Conservation (phyloP, 306 rosid genomes). For the Echinosophora koreensis region DNA sequence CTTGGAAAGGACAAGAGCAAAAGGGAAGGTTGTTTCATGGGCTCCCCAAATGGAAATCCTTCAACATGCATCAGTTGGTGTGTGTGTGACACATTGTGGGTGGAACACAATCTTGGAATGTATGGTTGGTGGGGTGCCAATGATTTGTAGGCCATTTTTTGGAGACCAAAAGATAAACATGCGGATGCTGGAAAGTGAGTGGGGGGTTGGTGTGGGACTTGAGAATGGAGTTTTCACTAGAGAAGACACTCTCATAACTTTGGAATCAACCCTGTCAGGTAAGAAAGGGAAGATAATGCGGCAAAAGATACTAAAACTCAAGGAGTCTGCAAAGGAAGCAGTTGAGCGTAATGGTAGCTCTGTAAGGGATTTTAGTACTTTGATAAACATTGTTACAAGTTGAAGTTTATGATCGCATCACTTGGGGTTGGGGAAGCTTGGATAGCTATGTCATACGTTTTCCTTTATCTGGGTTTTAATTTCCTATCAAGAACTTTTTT, state of each 20-base stretch:
- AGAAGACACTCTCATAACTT: slow-evolving; percentile 25
- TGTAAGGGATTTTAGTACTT: slow-evolving; percentile 45
- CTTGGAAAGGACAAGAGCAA: slow-evolving; percentile 32
- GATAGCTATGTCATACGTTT: neutral
- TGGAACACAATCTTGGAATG: slow-evolving; percentile 80
- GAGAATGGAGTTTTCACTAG: slow-evolving; percentile 57
- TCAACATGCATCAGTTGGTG: slow-evolving; percentile 55
- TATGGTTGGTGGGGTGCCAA: slow-evolving; percentile 67
- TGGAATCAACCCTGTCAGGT: slow-evolving; percentile 45
- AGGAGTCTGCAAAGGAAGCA: slow-evolving; percentile 43
- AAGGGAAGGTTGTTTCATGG: slow-evolving; percentile 71
- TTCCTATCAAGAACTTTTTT: too few relatives aligned
- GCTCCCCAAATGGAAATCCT: slow-evolving; percentile 64
- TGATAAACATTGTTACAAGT: slow-evolving; percentile 46
- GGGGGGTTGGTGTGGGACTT: slow-evolving; percentile 63
- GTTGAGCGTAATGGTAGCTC: slow-evolving; percentile 57
- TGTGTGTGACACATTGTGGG: slow-evolving; percentile 68
- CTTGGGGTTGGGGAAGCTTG: neutral
- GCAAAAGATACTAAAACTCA: slow-evolving; percentile 43
- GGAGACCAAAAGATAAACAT: slow-evolving; percentile 69
- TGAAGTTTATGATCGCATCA: neutral
- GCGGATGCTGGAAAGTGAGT: slow-evolving; percentile 48
- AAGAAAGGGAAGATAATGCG: slow-evolving; percentile 58
- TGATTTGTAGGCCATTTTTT: slow-evolving; percentile 68
- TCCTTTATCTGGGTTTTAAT: neutral